Conservation (phyloP, 306 rosid genomes). For the Sesbania bispinosa region DNA sequence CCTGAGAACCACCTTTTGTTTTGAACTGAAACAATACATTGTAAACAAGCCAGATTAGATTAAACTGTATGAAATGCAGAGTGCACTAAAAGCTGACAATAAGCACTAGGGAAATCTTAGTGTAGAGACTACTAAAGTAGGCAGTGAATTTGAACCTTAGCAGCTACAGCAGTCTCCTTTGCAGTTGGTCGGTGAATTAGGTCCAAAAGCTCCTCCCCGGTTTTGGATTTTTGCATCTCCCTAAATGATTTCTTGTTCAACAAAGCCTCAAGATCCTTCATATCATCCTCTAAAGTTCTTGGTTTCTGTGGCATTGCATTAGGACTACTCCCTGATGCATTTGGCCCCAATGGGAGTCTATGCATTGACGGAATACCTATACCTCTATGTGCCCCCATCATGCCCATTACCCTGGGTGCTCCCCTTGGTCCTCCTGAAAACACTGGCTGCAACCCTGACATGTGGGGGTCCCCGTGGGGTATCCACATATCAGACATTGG, state of each 20-base stretch:
- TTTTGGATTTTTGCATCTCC: conserved; percentile 85
- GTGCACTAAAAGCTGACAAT: not conserved
- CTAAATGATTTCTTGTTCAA: conserved; percentile 78
- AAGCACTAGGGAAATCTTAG: conserved; percentile 4
- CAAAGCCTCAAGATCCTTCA: conserved; percentile 89
- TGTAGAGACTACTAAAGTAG: not conserved
- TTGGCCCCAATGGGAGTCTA: conserved; percentile 59
- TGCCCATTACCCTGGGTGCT: conserved; percentile 54
- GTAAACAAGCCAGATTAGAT: conserved; percentile 23
- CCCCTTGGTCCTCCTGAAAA: conserved; percentile 69
- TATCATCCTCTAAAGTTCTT: conserved; percentile 73
- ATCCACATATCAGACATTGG: conserved; percentile 76
- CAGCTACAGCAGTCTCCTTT: conserved; percentile 90
- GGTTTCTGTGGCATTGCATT: conserved; percentile 47
- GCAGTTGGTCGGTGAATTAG: conserved; percentile 96
- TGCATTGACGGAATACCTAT: conserved; percentile 64
- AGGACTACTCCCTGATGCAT: conserved; percentile 39
- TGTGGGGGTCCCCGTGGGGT: conserved; percentile 58
- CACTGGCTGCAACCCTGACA: conserved; percentile 55
- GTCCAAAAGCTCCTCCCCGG: conserved; percentile 95
- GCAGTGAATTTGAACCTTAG: conserved; percentile 56
- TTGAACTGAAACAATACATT: conserved; percentile 60
- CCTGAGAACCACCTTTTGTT: conserved; percentile 85
- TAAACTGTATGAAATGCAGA: too few species aligned
- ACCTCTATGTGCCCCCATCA: conserved; percentile 66